Evolutionary conservation across 208 protist species (phyloP), one percentile per base, ranked within the genome.

Genomic region (Leishmania arabica): DNA sequence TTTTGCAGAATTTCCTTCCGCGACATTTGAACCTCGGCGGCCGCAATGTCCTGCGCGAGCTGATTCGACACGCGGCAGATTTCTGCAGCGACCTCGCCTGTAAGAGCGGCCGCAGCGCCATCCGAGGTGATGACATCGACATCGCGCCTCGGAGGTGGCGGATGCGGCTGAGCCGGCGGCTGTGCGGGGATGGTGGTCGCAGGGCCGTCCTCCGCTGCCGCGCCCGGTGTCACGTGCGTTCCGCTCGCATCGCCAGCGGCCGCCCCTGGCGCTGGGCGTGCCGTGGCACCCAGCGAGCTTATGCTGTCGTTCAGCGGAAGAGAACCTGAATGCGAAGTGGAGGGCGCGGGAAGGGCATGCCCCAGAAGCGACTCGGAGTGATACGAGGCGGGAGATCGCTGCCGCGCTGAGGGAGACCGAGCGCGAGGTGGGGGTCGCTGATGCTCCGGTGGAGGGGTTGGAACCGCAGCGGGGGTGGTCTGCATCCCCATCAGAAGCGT

Each of bases 1-100:
- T 72, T 77, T 19, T 92, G 89, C 72, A 93, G 85, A 58, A 80
- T 72, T 76, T 79, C 74, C 64, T 72, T 79, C 3, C 42, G 27
- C 6, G 21, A 27, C 31, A 71, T 66, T 40, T 64, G 68, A 4
- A 15, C 45, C 3, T 79, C 66, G 15, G 70, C 82, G 0, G 42
- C n/a, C 9, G 82, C 64, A 5, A 86, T 49, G 15, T 86, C 82
- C 0, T 64, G 78, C 42, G 78, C 82, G 56, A 86, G 62, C 37
- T 74, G 71, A 11, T 68, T 24, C 24, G 82, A 86, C 13, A 82
- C 45, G 3, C 53, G 82, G 1, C 78, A 54, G 56, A 86, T 51
- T 54, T 70, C 64, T 7, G 82, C 51, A 21, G 78, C 34, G 24
- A 42, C 78, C 1, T 37, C 58, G 11, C 34, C 49, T 13, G 73